Evolutionary conservation across 2,329 filamentous ascomycete genomes (phyloP), one percentile per base, ranked within the genome.

Genomic region (Claviceps lovelessii): DNA sequence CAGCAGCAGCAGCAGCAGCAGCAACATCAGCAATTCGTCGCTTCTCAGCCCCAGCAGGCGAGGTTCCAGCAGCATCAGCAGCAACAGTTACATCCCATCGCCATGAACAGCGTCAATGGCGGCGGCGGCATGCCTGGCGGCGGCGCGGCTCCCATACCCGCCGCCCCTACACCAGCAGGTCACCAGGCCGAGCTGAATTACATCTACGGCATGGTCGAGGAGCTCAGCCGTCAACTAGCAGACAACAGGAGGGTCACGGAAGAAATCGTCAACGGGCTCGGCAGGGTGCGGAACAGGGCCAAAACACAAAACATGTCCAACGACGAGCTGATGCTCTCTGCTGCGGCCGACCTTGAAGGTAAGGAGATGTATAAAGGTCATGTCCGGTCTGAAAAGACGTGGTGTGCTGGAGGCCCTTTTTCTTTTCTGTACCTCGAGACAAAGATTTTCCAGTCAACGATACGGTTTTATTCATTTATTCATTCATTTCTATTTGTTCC

Each of bases 101-200:
- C 53, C 54, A 77, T 77, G 73, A 77, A 77, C 64, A 74, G 74
- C 57, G 71, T 47, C 8, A 47, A 47, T 31, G 45, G 45, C 7
- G 74, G 74, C 61, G 68, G 65, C 59, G 73, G 71, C 61, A 70
- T 75, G 69, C 68, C 71, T 33, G 69, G 72, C 57, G 54, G 54
- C 33, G 46, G 49, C 33, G 55, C 31, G 15, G 41, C 44, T 47
- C 31, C 50, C 29, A 74, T 76, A 55, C 52, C 56, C 56, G 72
- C 74, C 50, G 73, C 76, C 48, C 80, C 81, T 15, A 82, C 79
- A 17, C 81, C 81, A n/a, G 82, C 81, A 19, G 81, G 81, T 50
- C 81, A 85, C 65, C 81, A 85, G 66, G 77, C 81, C 53, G 82
- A 85, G 67, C 75, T 85, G 57, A 83, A 83, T 64, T 81, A 83